Conservation (phyloP, 1,284 basidiomycete genomes). For the Pseudozyma thailandica region DNA sequence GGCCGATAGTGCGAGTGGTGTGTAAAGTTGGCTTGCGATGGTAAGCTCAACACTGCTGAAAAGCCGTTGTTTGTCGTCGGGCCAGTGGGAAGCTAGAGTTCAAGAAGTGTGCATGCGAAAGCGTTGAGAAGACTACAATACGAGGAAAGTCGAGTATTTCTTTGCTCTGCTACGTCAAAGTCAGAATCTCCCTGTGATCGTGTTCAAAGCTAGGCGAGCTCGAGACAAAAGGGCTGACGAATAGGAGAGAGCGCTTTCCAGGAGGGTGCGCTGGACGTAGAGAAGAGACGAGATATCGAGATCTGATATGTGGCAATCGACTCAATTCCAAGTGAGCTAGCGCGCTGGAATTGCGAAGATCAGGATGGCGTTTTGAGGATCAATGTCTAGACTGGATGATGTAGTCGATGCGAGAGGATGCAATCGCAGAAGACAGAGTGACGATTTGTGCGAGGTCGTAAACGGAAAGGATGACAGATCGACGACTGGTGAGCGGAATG, state of each 20-base stretch:
- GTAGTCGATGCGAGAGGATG: no score
- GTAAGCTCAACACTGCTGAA: not conserved
- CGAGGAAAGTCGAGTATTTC: not conserved
- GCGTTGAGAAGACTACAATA: no score
- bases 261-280: conserved; percentile 5
- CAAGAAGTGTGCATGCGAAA: no score
- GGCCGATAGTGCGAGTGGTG: not conserved
- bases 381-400: no score
- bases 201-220: conserved; percentile 6
- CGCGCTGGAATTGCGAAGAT: no score
- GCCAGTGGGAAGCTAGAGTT: no score
- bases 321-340: not conserved
- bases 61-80: no score
- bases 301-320: not conserved
- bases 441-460: no score
- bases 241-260: conserved; percentile 4
- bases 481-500: no score
- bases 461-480: no score
- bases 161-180: conserved; percentile 12
- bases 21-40: not conserved
- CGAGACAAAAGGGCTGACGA: conserved; percentile 24
- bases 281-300: not conserved
- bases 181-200: conserved; percentile 25
- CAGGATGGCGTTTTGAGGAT: no score
- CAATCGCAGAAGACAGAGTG: no score